Conservation (phyloP, 1,139 yeast species). For the Kazachstania sp. region DNA sequence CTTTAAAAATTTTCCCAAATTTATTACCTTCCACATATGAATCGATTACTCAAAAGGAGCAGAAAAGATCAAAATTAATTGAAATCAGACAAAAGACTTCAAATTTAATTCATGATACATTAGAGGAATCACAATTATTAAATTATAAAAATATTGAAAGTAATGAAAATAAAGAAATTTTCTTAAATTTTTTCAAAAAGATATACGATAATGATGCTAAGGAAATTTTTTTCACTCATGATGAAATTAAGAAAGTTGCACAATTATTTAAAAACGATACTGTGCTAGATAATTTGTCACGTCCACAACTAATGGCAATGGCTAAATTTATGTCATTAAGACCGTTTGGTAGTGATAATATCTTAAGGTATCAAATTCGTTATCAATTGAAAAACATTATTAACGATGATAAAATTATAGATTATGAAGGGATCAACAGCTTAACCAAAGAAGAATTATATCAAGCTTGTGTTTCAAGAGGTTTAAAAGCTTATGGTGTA, state of each 20-base stretch:
- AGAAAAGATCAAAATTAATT: conserved; percentile 58
- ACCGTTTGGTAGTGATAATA: conserved; percentile 90
- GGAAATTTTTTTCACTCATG: conserved; percentile 58
- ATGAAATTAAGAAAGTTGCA: conserved; percentile 72
- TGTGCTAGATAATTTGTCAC: conserved; percentile 83
- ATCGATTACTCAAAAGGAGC: conserved; percentile 60
- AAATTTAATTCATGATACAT: conserved; percentile 69
- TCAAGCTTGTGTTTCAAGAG: conserved; percentile 87
- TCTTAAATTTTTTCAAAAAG: conserved; percentile 69
- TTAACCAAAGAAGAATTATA: conserved; percentile 78
- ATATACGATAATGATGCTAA: conserved; percentile 41
- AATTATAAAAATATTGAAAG: conserved; percentile 26
- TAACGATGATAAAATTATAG: conserved; percentile 86
- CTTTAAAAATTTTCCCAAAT: conserved; percentile 85
- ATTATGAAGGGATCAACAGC: conserved; percentile 85
- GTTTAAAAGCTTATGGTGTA: conserved; percentile 76
- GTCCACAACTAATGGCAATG: conserved; percentile 91
- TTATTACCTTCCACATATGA: conserved; percentile 92
- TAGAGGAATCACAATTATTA: conserved; percentile 46
- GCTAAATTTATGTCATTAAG: conserved; percentile 85
- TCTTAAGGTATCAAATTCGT: conserved; percentile 87
- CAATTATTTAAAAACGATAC: conserved; percentile 87
- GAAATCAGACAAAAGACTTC: conserved; percentile 76
- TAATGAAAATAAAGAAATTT: conserved; percentile 66
- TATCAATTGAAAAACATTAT: conserved; percentile 82